Evolutionary conservation across 805 yeast species (phyloP).

Genomic region (Myxozyma geophila): DNA sequence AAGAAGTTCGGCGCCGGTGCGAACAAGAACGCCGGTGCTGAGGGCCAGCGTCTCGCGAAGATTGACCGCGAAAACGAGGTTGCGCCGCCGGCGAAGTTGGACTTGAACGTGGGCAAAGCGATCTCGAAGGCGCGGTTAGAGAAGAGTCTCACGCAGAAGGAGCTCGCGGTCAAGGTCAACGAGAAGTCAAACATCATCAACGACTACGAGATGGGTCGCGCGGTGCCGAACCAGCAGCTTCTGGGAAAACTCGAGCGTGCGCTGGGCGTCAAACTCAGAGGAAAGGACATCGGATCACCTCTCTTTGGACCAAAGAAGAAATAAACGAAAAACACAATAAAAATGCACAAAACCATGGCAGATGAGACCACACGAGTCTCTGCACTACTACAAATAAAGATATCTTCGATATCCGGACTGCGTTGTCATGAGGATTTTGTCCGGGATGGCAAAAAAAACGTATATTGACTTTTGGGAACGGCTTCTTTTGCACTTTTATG

Average conservation of each 20-base stretch:
- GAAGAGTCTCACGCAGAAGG: slow-evolving; percentile 90
- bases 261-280: slow-evolving; percentile 92
- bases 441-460: neutral
- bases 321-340: slow-evolving; percentile 21
- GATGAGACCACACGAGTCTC: neutral
- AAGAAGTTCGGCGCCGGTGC: slow-evolving; percentile 78
- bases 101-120: slow-evolving; percentile 81
- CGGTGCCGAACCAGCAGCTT: slow-evolving; percentile 93
- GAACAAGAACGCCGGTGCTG: slow-evolving; percentile 71
- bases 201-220: slow-evolving; percentile 97
- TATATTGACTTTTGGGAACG: neutral
- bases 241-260: slow-evolving; percentile 91
- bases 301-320: slow-evolving; percentile 56
- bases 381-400: neutral
- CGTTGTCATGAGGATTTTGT: neutral
- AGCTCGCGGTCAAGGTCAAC: slow-evolving; percentile 90
- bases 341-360: neutral
- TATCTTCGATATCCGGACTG: neutral
- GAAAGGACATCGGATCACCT: slow-evolving; percentile 93
- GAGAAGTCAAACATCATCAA: slow-evolving; percentile 95
- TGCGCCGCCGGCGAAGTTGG: slow-evolving; percentile 88
- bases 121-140: slow-evolving; percentile 85
- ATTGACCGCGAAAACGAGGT: slow-evolving; percentile 93
- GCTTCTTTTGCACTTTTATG: no score
- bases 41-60: slow-evolving; percentile 93